Evolutionary conservation across 805 yeast genomes (phyloP), one percentile per base, ranked within the genome.

Genomic region (Starmerella potacharoeniae): DNA sequence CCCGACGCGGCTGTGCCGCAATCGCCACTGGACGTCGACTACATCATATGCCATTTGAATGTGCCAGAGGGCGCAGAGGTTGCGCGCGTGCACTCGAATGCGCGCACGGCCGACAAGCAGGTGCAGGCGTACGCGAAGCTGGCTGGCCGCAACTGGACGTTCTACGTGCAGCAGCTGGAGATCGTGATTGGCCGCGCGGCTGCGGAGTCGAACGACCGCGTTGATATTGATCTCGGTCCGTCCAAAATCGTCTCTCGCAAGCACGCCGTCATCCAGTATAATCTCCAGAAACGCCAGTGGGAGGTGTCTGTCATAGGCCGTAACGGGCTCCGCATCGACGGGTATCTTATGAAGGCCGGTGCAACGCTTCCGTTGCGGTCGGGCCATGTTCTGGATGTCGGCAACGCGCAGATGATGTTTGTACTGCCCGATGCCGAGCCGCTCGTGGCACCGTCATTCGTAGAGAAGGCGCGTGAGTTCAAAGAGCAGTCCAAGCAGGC

Each of bases 381-480:
- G 1, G 98, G 98, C n/a, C 86, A 91, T 43, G 81, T 93, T 16
- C 71, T 93, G 55, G 99, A 93, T 64, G 82, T 93, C 47, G 97
- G 97, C 16, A 97, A 97, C 6, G 89, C 96, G 10, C 97, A 93
- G 70, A 93, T 93, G 97, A 91, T 93, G 95, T 93, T 93, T 67
- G 93, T 93, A 40, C 74, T 93, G 61, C 99, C 99, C 1, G 97
- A 90, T 67, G 81, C 86, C 5, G 80, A 81, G 11, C 96, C 96
- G 3, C 72, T 70, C 36, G 75, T 90, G 7, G 78, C 85, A 14
- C 54, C 60, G 16, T n/a, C 28, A 11, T 53, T 55, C 14, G 36
- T 55, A 9, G 53, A 45, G 41, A 33, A 36, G 37, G 33, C 52
- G 49, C 53, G 51, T 42, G 52, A 42, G 50, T 36, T 30, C 3